Conservation (phyloP, 441 rosid genomes). For the Brassica balearica region DNA sequence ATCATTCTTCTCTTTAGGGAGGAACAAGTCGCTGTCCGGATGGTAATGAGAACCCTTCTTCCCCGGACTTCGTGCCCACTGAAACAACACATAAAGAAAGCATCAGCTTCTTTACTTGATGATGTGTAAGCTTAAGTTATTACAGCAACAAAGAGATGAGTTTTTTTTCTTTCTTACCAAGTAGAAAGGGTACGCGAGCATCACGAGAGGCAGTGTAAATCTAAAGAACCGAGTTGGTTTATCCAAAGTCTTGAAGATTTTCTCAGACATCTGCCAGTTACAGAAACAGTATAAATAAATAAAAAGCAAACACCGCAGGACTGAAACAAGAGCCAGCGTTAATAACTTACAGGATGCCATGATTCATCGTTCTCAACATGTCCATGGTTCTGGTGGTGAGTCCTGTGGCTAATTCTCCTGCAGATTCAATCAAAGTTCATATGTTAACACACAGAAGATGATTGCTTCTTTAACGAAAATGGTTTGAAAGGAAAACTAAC, state of each 20-base stretch:
- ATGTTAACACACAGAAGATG: conserved; percentile 4
- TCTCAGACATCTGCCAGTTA: conserved; percentile 74
- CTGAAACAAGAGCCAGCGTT: too few species aligned
- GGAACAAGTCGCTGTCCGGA: conserved; percentile 67
- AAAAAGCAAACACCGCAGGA: not conserved
- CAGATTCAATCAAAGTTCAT: conserved; percentile 29
- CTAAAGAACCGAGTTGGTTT: conserved; percentile 43
- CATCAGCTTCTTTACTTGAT: conserved; percentile 15
- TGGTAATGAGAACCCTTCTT: conserved; percentile 71
- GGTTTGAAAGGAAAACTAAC: conserved; percentile 48
- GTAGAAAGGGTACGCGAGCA: conserved; percentile 74
- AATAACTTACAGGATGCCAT: conserved; percentile 75
- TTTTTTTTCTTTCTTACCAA: conserved; percentile 48
- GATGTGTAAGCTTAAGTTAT: conserved; percentile 15
- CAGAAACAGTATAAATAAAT: conserved; percentile 9
- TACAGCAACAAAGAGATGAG: conserved; percentile 11
- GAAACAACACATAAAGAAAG: conserved; percentile 30
- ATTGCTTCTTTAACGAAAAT: not conserved
- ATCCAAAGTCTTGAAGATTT: conserved; percentile 67
- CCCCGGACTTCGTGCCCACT: conserved; percentile 76
- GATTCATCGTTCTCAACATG: conserved; percentile 97
- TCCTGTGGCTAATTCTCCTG: conserved; percentile 44
- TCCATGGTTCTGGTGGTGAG: conserved; percentile 94
- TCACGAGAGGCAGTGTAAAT: conserved; percentile 53
- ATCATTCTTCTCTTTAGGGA: conserved; percentile 58